phyloP scores from a whole-genome alignment of 2,329 filamentous ascomycete genomes.

The Coniochaeta sp. region DNA sequence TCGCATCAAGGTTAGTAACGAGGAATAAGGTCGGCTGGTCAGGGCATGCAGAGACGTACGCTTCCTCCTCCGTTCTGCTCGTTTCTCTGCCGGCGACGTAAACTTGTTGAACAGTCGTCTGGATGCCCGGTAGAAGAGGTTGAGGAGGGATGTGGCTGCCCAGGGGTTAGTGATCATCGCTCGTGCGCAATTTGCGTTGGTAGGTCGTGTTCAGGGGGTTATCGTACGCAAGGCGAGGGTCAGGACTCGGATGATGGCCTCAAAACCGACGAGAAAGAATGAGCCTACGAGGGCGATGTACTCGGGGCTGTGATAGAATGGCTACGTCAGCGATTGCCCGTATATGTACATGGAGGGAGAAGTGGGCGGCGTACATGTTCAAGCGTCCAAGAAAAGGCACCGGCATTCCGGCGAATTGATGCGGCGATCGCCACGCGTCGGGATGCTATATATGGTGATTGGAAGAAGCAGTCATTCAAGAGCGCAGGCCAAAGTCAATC shows the following conservation, averaged over 20 bases:
- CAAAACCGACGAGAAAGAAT: constrained; percentile 73
- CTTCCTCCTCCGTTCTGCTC: constrained; percentile 60
- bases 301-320: constrained; percentile 52
- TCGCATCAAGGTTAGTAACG: neutral
- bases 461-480: neutral
- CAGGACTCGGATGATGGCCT: constrained; percentile 74
- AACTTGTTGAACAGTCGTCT: constrained; percentile 75
- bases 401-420: constrained; percentile 30
- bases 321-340: neutral
- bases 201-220: constrained; percentile 2
- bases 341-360: neutral
- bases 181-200: neutral
- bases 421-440: neutral
- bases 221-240: constrained; percentile 78
- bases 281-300: constrained; percentile 83
- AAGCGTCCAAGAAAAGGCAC: constrained; percentile 46
- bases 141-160: constrained; percentile 69
- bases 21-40: neutral
- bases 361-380: constrained; percentile 34
- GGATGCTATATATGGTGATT: neutral
- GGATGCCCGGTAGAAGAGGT: constrained; percentile 75
- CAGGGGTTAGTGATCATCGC: constrained; percentile 8
- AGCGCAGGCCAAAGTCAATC: neutral
- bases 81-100: constrained; percentile 61
- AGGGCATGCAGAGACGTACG: constrained; percentile 27